Conservation (phyloP, 1,139 yeast species). For the Arxiozyma heterogenica region DNA sequence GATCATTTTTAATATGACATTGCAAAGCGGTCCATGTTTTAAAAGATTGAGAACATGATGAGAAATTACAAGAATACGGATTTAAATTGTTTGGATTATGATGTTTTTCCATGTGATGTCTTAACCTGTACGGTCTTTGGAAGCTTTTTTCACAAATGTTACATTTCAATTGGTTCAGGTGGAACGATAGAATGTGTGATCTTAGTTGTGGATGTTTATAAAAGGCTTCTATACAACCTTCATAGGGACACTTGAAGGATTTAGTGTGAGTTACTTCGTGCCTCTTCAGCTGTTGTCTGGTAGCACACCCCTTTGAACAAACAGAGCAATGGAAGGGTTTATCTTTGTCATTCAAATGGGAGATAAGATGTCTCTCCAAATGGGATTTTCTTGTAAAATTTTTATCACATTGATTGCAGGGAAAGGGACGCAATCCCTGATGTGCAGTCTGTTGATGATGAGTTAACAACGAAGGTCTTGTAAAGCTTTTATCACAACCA, state of each 20-base stretch:
- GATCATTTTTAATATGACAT: slow-evolving; percentile 60
- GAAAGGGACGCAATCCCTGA: slow-evolving; percentile 68
- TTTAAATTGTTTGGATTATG: slow-evolving; percentile 34
- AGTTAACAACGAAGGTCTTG: slow-evolving; percentile 71
- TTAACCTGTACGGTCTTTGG: slow-evolving; percentile 50
- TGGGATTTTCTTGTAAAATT: slow-evolving; percentile 72
- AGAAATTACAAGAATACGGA: slow-evolving; percentile 49
- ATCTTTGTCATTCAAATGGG: slow-evolving; percentile 42
- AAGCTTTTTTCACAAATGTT: slow-evolving; percentile 51
- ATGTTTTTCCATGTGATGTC: slow-evolving; percentile 51
- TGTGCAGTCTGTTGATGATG: slow-evolving; percentile 71
- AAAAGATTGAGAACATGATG: slow-evolving; percentile 53
- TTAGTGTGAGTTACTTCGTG: slow-evolving; percentile 75
- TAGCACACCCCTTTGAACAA: slow-evolving; percentile 79
- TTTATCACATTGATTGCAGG: slow-evolving; percentile 56
- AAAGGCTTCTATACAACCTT: slow-evolving; percentile 57
- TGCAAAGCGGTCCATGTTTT: slow-evolving; percentile 73
- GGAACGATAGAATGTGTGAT: slow-evolving; percentile 60
- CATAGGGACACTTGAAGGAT: slow-evolving; percentile 54
- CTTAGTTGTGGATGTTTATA: slow-evolving; percentile 71
- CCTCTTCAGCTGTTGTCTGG: slow-evolving; percentile 71
- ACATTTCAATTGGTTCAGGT: slow-evolving; percentile 46
- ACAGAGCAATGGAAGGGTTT: slow-evolving; percentile 69
- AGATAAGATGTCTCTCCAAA: slow-evolving; percentile 59
- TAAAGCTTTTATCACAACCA: slow-evolving; percentile 67